Conservation (phyloP, 2,329 filamentous ascomycete genomes). For the Thielaviopsis ethacetica region DNA sequence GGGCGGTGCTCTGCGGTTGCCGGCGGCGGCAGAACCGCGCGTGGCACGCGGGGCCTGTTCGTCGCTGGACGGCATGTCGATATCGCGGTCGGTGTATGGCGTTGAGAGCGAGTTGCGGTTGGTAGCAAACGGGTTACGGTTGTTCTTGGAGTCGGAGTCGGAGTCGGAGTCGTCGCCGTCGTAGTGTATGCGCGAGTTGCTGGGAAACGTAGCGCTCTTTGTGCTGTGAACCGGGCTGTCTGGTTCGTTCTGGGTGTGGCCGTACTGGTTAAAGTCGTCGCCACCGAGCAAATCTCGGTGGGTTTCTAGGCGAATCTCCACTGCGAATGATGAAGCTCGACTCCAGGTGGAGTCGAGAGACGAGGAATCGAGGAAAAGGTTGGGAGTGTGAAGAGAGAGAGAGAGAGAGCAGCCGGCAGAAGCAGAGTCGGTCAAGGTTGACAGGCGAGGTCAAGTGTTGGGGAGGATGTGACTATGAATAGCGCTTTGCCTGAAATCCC, state of each 20-base stretch:
- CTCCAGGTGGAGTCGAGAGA: slow-evolving; percentile 10
- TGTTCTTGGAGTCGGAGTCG: neutral
- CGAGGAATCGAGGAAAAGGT: neutral
- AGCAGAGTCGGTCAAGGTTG: neutral
- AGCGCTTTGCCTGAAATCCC: neutral
- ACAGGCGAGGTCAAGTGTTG: neutral
- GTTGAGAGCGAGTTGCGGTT: slow-evolving; percentile 6
- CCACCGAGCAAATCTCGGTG: slow-evolving; percentile 12
- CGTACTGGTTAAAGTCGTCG: slow-evolving; percentile 12
- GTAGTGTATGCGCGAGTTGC: neutral
- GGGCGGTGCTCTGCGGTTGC: neutral
- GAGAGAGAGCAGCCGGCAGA: neutral
- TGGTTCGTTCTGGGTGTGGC: slow-evolving; percentile 10
- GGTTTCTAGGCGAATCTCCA: slow-evolving; percentile 12
- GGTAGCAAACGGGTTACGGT: slow-evolving; percentile 6
- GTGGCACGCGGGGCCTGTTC: neutral
- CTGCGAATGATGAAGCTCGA: slow-evolving; percentile 11
- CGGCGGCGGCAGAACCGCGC: neutral
- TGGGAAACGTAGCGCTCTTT: slow-evolving; percentile 6
- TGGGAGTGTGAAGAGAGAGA: neutral
- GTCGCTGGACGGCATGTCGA: slow-evolving; percentile 6
- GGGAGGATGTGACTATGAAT: neutral
- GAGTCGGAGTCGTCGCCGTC: neutral
- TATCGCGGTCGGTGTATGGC: slow-evolving; percentile 5
- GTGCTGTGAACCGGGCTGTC: slow-evolving; percentile 12